Conservation (phyloP, 2,329 filamentous ascomycete species). For the Xylogone sp. region DNA sequence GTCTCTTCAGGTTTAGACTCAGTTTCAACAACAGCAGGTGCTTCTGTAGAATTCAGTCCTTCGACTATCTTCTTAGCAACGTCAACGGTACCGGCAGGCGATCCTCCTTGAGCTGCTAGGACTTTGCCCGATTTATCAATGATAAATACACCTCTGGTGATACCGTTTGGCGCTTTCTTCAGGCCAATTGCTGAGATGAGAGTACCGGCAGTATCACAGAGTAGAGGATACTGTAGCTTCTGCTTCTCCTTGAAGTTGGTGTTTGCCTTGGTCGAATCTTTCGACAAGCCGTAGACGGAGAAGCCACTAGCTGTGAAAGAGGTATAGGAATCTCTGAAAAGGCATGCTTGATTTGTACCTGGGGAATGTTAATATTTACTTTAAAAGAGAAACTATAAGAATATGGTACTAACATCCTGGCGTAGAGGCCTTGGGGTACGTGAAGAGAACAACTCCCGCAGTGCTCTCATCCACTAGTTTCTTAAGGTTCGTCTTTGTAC, state of each 20-base stretch:
- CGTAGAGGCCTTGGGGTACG: slow-evolving; percentile 92
- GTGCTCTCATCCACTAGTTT: slow-evolving; percentile 79
- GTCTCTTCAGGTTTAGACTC: slow-evolving; percentile 13
- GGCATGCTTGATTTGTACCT: slow-evolving; percentile 92
- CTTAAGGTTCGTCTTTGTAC: slow-evolving; percentile 73
- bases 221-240: slow-evolving; percentile 79
- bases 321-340: slow-evolving; percentile 84
- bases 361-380: slow-evolving; percentile 4
- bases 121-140: slow-evolving; percentile 80
- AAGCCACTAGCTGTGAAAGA: slow-evolving; percentile 75
- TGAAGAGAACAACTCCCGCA: slow-evolving; percentile 86
- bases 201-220: slow-evolving; percentile 73
- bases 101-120: slow-evolving; percentile 68
- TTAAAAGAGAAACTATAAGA: too few species aligned
- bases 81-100: slow-evolving; percentile 73
- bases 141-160: slow-evolving; percentile 82
- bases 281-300: slow-evolving; percentile 84
- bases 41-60: slow-evolving; percentile 24
- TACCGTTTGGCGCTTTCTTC: slow-evolving; percentile 78
- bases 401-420: slow-evolving; percentile 74
- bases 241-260: slow-evolving; percentile 91
- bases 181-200: slow-evolving; percentile 86
- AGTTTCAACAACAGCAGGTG: slow-evolving; percentile 14
- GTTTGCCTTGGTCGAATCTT: slow-evolving; percentile 86
- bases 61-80: slow-evolving; percentile 70